These are phyloP conservation scores for Cardamine occulta DNA, from an alignment of 345 rosid genomes.

Conservation along the genomic window DNA sequence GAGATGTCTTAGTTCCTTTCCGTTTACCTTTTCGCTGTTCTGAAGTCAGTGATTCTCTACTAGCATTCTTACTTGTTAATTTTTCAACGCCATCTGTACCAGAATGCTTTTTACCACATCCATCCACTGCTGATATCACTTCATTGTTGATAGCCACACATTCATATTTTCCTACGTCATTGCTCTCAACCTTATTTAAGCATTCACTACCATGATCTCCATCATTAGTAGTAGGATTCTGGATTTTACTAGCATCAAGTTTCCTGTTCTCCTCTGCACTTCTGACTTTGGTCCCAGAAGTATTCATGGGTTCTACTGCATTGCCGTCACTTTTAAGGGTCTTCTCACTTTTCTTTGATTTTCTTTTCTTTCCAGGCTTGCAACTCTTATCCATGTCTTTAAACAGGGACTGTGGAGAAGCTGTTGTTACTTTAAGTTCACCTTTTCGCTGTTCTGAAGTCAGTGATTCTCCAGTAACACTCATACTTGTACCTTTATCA, in stretches of 20 bases:
- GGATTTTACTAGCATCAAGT: neutral
- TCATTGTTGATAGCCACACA: slow-evolving; percentile 3
- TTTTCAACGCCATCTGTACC: slow-evolving; percentile 5
- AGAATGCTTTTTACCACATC: slow-evolving; percentile 31
- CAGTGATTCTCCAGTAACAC: no score
- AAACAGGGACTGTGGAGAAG: no score
- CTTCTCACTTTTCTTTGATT: no score
- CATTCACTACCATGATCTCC: slow-evolving; percentile 14
- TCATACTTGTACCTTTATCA: no score
- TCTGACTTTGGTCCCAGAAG: no score
- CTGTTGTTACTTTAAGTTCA: no score
- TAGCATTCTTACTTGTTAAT: slow-evolving; percentile 6
- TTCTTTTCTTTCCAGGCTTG: no score
- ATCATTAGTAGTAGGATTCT: neutral
- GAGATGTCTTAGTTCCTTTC: neutral
- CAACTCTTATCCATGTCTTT: no score
- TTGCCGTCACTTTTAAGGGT: no score
- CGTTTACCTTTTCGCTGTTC: slow-evolving; percentile 6
- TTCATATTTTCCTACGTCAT: slow-evolving; percentile 15
- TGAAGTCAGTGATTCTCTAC: slow-evolving; percentile 18
- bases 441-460: no score
- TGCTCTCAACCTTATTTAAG: neutral
- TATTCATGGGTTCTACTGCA: no score
- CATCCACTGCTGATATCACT: slow-evolving; percentile 22
- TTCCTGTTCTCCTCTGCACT: no score